A percentile compares a stretch with the other conserved stretches of the same genome.
Conservation (phyloP, 2,329 filamentous ascomycete species). For the Teratosphaeria pseudoeucalypti region DNA sequence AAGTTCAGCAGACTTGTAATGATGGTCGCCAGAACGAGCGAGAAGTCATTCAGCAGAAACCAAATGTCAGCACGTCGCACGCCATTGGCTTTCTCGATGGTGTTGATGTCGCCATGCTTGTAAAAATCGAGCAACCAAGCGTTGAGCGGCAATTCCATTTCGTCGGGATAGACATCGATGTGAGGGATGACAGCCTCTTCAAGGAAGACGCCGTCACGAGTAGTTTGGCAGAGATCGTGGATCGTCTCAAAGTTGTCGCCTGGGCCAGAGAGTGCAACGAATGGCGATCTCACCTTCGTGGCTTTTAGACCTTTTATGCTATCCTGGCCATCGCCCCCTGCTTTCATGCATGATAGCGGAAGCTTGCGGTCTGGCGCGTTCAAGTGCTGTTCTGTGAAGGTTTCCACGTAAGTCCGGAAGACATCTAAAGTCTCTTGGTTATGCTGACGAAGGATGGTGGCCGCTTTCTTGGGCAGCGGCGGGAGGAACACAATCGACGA, state of each 20-base stretch:
- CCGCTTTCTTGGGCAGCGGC: slow-evolving; percentile 48
- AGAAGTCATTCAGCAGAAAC: slow-evolving; percentile 60
- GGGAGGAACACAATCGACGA: slow-evolving; percentile 58
- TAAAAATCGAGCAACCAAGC: slow-evolving; percentile 68
- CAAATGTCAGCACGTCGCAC: slow-evolving; percentile 59
- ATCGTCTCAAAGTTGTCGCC: slow-evolving; percentile 55
- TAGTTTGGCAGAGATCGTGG: slow-evolving; percentile 55
- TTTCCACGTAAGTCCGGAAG: slow-evolving; percentile 59
- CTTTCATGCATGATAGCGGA: slow-evolving; percentile 47
- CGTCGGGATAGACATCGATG: slow-evolving; percentile 50
- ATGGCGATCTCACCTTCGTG: slow-evolving; percentile 51
- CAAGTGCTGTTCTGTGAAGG: slow-evolving; percentile 57
- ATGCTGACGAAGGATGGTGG: slow-evolving; percentile 47
- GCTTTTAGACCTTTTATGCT: slow-evolving; percentile 26
- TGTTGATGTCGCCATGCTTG: slow-evolving; percentile 56
- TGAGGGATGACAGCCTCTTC: slow-evolving; percentile 65
- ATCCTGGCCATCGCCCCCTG: slow-evolving; percentile 27
- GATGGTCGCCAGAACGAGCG: slow-evolving; percentile 58
- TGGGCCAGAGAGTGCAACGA: slow-evolving; percentile 61
- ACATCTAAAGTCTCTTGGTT: slow-evolving; percentile 56
- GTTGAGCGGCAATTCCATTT: slow-evolving; percentile 47
- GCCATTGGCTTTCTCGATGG: slow-evolving; percentile 53
- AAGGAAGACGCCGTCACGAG: slow-evolving; percentile 60
- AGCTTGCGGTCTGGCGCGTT: slow-evolving; percentile 43
- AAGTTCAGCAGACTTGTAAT: slow-evolving; percentile 53